Conservation (phyloP, 78 protist genomes). For the Dictyostelium brefeldianum region DNA sequence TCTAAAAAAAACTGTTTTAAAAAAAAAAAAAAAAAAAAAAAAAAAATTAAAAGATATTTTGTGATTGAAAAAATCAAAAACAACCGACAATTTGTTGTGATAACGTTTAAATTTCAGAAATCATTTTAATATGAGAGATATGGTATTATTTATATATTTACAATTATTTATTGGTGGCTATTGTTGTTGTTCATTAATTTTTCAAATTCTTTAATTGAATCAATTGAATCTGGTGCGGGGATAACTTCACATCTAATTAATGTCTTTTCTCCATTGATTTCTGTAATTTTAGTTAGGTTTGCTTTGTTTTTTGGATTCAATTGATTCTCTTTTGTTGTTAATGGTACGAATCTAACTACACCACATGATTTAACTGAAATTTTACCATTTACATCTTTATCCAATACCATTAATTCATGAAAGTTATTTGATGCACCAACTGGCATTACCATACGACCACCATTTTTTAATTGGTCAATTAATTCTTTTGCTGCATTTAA, state of each 20-base stretch:
- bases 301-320: neutral
- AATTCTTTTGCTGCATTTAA: constrained; percentile 66
- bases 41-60: too few species aligned
- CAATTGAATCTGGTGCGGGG: constrained; percentile 47
- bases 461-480: constrained; percentile 69
- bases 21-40: too few species aligned
- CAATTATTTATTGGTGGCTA: too few species aligned
- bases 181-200: neutral
- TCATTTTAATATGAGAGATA: too few species aligned
- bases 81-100: too few species aligned
- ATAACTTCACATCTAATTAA: constrained; percentile 20
- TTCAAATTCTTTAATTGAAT: neutral
- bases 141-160: too few species aligned
- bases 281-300: constrained; percentile 4
- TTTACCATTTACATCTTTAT: constrained; percentile 62
- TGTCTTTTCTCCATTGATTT: constrained; percentile 18
- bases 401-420: constrained; percentile 76
- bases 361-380: constrained; percentile 48
- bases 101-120: too few species aligned
- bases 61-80: too few species aligned
- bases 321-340: constrained; percentile 33
- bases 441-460: constrained; percentile 89
- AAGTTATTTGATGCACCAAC: constrained; percentile 67
- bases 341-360: constrained; percentile 83
- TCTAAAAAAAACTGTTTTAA: too few species aligned